Evolutionary conservation across 768 basidiomycete genomes (phyloP), one percentile per base, ranked within the genome.

Genomic region (Rhizopogon roseolus): DNA sequence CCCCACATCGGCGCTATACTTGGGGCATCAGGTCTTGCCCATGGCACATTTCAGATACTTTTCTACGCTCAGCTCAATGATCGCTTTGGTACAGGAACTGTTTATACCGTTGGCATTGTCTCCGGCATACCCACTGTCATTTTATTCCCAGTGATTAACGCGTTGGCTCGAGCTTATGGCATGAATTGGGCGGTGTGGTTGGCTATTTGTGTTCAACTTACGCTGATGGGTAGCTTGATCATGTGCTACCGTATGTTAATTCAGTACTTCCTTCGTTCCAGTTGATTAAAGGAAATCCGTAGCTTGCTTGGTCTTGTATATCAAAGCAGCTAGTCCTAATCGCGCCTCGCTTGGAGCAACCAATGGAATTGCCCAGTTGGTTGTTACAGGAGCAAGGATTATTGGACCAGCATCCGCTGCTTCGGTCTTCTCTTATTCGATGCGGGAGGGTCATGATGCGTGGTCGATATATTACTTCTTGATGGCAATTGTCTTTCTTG

Each of bases 1-100:
- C 59, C 65, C 2, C 25, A 54, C 14, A 75, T 74, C 28, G 72
- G 72, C 6, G 38, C 19, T 22, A 58, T 64, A 25, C 41, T 72
- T 36, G 60, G 62, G 1, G 34, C 54, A 14, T 51, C 61, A 32
- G 73, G 73, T 5, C 36, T 72, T 13, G 49, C 52, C 0, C 56
- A 60, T 13, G 72, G 86, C 1, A 5, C 79, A 11, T 70, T 86
- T 59, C 84, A 88, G 65, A 71, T 81, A 16, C 71, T 82, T 48
- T 81, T 81, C 70, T 90, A 89, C 60, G 76, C 84, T 19, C 67
- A 62, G 37, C 68, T 85, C 19, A 74, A 84, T 51, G 75, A 80
- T 38, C 69, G 71, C 6, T 80, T 76, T 52, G 89, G 88, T 4
- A 76, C 84, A 39, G 83, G 81, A 64, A 73, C 64, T n/a, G 67